Percentiles rank a stretch among this genome's conserved stretches.
These are phyloP conservation scores for Boechera retrofracta DNA, from an alignment of 345 rosid genomes.

Conservation along the genomic window DNA sequence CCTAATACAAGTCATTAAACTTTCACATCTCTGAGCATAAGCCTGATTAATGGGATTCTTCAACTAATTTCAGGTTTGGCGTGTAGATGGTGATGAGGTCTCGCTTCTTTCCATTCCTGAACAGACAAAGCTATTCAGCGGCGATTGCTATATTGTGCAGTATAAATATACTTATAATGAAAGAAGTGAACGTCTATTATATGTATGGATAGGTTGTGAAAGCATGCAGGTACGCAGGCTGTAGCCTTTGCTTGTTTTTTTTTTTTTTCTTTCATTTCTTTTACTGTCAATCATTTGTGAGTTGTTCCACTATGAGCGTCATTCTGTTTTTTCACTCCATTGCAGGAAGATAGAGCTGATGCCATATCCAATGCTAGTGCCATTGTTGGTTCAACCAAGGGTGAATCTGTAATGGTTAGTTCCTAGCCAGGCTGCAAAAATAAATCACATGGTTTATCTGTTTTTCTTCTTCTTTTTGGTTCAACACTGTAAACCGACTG, in stretches of 20 bases:
- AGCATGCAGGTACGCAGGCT: conserved; percentile 61
- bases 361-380: conserved; percentile 61
- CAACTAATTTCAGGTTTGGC: conserved; percentile 68
- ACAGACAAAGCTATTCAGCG: conserved; percentile 70
- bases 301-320: conserved; percentile 29
- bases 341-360: conserved; percentile 74
- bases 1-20: background rate
- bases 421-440: conserved; percentile 18
- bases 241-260: background rate
- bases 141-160: conserved; percentile 78
- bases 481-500: conserved; percentile 3
- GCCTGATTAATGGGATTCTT: conserved; percentile 16
- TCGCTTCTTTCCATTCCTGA: conserved; percentile 61
- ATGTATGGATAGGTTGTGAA: conserved; percentile 77
- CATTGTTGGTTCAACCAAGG: conserved; percentile 59
- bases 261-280: background rate
- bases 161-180: conserved; percentile 62
- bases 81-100: conserved; percentile 61
- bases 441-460: background rate
- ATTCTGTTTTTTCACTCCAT: background rate
- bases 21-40: conserved; percentile 23
- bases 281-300: conserved; percentile 9
- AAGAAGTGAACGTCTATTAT: conserved; percentile 61
- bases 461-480: background rate
- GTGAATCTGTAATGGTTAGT: conserved; percentile 70